Evolutionary conservation across 2,329 filamentous ascomycete genomes (phyloP).

Genomic region (Trichoderma endophyticum): DNA sequence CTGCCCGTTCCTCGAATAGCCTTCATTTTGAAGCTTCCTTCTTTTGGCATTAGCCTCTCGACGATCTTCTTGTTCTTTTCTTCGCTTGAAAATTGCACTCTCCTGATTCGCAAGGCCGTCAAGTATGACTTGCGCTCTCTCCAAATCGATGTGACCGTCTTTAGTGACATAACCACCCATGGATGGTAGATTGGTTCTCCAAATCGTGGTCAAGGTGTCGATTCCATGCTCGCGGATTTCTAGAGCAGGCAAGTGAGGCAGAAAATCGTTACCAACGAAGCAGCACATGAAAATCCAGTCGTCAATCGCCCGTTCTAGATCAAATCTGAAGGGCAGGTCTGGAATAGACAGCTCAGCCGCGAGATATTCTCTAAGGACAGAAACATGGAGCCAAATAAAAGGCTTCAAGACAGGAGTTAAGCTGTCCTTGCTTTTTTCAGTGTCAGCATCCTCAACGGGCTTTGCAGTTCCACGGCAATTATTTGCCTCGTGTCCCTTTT

Average conservation of each 20-base stretch:
- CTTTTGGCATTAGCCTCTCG: slow-evolving; percentile 76
- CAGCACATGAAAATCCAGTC: slow-evolving; percentile 99
- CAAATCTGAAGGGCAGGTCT: slow-evolving; percentile 80
- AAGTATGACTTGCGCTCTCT: slow-evolving; percentile 82
- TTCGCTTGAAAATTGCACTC: slow-evolving; percentile 84
- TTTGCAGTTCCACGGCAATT: slow-evolving; percentile 79
- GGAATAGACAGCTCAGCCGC: slow-evolving; percentile 84
- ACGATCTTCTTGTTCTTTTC: slow-evolving; percentile 81
- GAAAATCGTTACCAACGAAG: slow-evolving; percentile 97
- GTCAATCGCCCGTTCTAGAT: slow-evolving; percentile 89
- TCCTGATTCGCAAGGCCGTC: slow-evolving; percentile 88
- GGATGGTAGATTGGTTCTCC: slow-evolving; percentile 83
- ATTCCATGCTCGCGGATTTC: slow-evolving; percentile 98
- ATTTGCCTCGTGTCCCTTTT: slow-evolving; percentile 84
- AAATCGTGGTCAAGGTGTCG: slow-evolving; percentile 92
- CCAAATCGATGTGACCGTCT: slow-evolving; percentile 86
- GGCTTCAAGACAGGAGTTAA: slow-evolving; percentile 68
- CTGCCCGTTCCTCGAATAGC: slow-evolving; percentile 28
- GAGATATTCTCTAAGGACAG: slow-evolving; percentile 86
- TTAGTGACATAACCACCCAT: slow-evolving; percentile 98
- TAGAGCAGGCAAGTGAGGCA: slow-evolving; percentile 93
- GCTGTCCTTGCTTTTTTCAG: slow-evolving; percentile 78
- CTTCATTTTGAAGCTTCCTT: slow-evolving; percentile 67
- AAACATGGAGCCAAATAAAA: slow-evolving; percentile 97
- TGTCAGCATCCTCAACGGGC: slow-evolving; percentile 71